Percentiles rank a stretch among this genome's conserved stretches.
Conservation (phyloP, 306 rosid species). For the Carpinus fangiana region DNA sequence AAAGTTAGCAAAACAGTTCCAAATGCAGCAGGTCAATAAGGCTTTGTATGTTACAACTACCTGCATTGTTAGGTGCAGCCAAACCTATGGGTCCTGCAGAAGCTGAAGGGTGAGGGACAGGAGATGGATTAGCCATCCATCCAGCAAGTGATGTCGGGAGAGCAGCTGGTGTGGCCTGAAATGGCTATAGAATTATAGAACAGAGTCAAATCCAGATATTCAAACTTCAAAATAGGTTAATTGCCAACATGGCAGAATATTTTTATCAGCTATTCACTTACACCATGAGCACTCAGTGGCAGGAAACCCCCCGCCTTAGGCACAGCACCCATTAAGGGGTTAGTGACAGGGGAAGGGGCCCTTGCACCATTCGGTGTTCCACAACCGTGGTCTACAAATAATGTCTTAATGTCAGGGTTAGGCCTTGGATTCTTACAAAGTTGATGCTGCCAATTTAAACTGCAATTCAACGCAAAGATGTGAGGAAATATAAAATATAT, state of each 20-base stretch:
- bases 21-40: constrained; percentile 1
- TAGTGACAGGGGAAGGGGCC: constrained; percentile 99
- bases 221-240: constrained; percentile 9
- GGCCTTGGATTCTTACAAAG: constrained; percentile 98
- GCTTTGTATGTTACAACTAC: constrained; percentile 35
- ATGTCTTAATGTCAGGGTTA: constrained; percentile 97
- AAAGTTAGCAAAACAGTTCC: constrained; percentile 8
- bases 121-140: constrained; percentile 94
- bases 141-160: constrained; percentile 95
- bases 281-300: constrained; percentile 91
- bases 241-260: constrained; percentile 9
- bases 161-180: constrained; percentile 85
- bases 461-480: constrained; percentile 40
- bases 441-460: constrained; percentile 99
- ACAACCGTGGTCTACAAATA: constrained; percentile 95
- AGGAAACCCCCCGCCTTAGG: constrained; percentile 95
- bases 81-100: constrained; percentile 92
- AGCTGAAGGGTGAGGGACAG: constrained; percentile 91
- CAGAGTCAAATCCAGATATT: constrained; percentile 31
- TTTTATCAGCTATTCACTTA: constrained; percentile 44
- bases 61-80: constrained; percentile 69
- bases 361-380: constrained; percentile 99
- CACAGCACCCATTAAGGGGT: constrained; percentile 87
- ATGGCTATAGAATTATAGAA: constrained; percentile 62
- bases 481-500: constrained; percentile 22